Base-by-base conservation (phyloP, 2,329 filamentous ascomycete genomes). In the Penicillium janthinellum region DNA sequence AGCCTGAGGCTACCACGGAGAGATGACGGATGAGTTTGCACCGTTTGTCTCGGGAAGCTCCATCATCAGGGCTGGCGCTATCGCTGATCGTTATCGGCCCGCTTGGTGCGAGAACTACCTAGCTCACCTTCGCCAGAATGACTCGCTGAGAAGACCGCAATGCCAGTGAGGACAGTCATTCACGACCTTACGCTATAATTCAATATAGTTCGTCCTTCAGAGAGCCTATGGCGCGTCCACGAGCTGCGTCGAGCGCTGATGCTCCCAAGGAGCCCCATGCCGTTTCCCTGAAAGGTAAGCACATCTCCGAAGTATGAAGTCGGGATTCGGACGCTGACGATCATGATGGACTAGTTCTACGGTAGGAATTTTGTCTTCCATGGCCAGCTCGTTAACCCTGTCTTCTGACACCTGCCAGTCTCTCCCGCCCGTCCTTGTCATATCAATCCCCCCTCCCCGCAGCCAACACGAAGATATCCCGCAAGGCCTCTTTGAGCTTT, bases 401-500 rank as follows among this genome's bases (percentile, higher is more conserved):
- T 44, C 25, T 3, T 48, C 67, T 72, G 49, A 71, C 59, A 38
- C 15, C 34, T 52, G 14, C 47, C 68, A 96, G 92, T 59, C 85
- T 98, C 60, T 96, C 93, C 0, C 88, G 91, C 14, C 92, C 60
- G 72, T 86, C 62, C 77, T 62, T 80, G 52, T 77, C 75, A 38
- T 74, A 76, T 56, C 78, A 80, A 64, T 81, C 75, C 63, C 76
- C 75, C 62, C 78, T 81, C 17, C 76, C 78, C 15, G 64, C 68
- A 15, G 77, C 81, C 72, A 77, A 81, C 56, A 76, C 82, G 61
- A 79, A 79, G 60, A 81, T 83, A 64, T 81, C 82, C 14, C 78
- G 80, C 20, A 82, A 87, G 51, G 91, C 91, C 1, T 91, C 91
- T 2, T 83, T 96, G 52, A 89, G 91, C 45, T 94, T 92, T 74